Conservation (phyloP, 1,284 basidiomycete genomes). For the Phellopilus nigrolimitatus region DNA sequence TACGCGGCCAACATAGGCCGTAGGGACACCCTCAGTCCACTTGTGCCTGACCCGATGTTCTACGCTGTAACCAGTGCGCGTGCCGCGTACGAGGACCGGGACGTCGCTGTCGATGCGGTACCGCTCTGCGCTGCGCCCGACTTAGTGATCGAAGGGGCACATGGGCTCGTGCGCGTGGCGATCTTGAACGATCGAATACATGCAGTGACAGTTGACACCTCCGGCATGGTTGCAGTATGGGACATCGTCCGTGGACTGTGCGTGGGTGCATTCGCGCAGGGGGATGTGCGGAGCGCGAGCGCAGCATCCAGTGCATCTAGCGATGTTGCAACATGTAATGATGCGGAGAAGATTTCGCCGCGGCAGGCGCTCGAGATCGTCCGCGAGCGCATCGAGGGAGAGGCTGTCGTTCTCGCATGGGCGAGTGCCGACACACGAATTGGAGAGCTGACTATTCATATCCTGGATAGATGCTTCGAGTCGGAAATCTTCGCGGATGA, state of each 20-base stretch:
- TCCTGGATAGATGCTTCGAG: slow-evolving; percentile 87
- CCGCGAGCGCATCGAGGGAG: slow-evolving; percentile 85
- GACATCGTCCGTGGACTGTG: slow-evolving; percentile 82
- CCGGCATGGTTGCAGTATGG: slow-evolving; percentile 87
- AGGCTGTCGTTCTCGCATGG: slow-evolving; percentile 85
- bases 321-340: slow-evolving; percentile 28
- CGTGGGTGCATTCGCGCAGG: slow-evolving; percentile 62
- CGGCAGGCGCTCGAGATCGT: slow-evolving; percentile 86
- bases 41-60: not conserved
- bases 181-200: slow-evolving; percentile 91
- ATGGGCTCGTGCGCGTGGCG: slow-evolving; percentile 79
- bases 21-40: slow-evolving; percentile 38
- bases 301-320: slow-evolving; percentile 26
- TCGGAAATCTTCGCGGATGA: slow-evolving; percentile 96
- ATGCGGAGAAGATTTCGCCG: slow-evolving; percentile 49
- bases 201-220: slow-evolving; percentile 86
- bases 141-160: slow-evolving; percentile 69
- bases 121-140: slow-evolving; percentile 62
- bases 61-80: slow-evolving; percentile 36
- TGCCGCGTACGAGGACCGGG: slow-evolving; percentile 69
- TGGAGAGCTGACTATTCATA: slow-evolving; percentile 83
- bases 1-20: not conserved
- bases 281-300: slow-evolving; percentile 51
- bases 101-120: slow-evolving; percentile 74
- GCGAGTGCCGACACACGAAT: slow-evolving; percentile 86